These are phyloP conservation scores for Fusarium torreyae DNA, from an alignment of 2,329 filamentous ascomycete genomes.

Conservation along the genomic window DNA sequence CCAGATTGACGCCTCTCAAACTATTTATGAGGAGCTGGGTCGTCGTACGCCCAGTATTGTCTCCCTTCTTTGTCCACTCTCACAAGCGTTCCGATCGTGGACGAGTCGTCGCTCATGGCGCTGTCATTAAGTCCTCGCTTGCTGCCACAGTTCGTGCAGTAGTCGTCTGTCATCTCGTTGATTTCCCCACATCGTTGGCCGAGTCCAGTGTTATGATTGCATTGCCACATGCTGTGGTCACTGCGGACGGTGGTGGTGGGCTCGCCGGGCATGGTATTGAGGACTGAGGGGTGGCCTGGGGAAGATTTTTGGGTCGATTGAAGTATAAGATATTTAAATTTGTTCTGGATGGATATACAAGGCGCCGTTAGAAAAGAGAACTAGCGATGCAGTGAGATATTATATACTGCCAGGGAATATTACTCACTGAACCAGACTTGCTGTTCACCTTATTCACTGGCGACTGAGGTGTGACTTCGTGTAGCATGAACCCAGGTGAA, in stretches of 20 bases:
- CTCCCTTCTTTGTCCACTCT: not conserved
- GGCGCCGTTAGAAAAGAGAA: no score
- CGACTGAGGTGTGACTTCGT: not conserved
- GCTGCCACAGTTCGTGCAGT: not conserved
- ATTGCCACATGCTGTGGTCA: slow-evolving; percentile 11
- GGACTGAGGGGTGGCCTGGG: not conserved
- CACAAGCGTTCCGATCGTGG: not conserved
- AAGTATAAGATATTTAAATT: not conserved
- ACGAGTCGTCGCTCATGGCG: not conserved
- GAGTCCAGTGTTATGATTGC: not conserved
- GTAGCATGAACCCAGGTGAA: not conserved
- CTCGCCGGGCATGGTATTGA: not conserved
- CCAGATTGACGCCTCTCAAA: no score
- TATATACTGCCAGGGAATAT: not conserved
- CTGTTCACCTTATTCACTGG: not conserved
- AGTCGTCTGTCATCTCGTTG: not conserved
- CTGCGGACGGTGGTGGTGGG: not conserved
- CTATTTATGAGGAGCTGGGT: not conserved
- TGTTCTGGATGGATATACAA: not conserved
- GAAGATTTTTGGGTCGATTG: not conserved
- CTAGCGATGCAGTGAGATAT: not conserved
- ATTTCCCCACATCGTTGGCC: not conserved
- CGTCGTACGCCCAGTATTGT: not conserved
- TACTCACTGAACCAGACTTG: not conserved
- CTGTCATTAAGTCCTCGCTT: not conserved